A percentile compares a stretch with the other conserved stretches of the same genome.
These are phyloP conservation scores for Phlebiopsis gigantea DNA, from an alignment of 768 basidiomycete species.

Conservation along the genomic window DNA sequence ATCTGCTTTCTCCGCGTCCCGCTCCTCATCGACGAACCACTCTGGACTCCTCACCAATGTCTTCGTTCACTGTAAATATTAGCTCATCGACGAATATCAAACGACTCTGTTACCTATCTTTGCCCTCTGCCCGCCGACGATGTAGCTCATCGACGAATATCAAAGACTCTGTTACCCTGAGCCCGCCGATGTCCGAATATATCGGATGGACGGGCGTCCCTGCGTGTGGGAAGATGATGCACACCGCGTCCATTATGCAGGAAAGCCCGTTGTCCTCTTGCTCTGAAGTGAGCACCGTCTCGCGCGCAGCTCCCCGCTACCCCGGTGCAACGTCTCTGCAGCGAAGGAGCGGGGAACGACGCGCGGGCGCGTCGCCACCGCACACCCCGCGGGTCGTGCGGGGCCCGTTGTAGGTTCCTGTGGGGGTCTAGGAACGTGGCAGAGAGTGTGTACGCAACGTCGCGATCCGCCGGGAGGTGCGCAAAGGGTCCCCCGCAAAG, in stretches of 20 bases:
- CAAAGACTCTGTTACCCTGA: too few species aligned
- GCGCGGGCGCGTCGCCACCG: background rate
- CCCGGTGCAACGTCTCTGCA: background rate
- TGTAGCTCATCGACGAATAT: too few species aligned
- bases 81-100: background rate
- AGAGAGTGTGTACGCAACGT: background rate
- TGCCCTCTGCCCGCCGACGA: background rate
- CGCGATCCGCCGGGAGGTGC: background rate
- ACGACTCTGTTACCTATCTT: background rate
- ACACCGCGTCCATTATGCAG: background rate
- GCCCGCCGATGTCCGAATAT: too few species aligned
- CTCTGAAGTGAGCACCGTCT: background rate
- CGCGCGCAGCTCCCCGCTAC: background rate
- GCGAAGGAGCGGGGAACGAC: background rate
- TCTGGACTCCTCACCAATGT: background rate
- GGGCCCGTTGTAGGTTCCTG: background rate
- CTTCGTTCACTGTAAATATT: background rate
- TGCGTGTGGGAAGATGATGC: background rate
- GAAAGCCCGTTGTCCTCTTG: background rate
- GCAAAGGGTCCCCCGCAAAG: background rate
- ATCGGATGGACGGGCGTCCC: background rate
- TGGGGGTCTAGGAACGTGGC: background rate
- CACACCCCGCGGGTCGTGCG: background rate
- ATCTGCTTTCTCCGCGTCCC: background rate
- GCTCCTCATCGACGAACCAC: background rate